A percentile compares a stretch with the other conserved stretches of the same genome.
Conservation (phyloP, 2,329 filamentous ascomycete species). For the Escovopsis sp. region DNA sequence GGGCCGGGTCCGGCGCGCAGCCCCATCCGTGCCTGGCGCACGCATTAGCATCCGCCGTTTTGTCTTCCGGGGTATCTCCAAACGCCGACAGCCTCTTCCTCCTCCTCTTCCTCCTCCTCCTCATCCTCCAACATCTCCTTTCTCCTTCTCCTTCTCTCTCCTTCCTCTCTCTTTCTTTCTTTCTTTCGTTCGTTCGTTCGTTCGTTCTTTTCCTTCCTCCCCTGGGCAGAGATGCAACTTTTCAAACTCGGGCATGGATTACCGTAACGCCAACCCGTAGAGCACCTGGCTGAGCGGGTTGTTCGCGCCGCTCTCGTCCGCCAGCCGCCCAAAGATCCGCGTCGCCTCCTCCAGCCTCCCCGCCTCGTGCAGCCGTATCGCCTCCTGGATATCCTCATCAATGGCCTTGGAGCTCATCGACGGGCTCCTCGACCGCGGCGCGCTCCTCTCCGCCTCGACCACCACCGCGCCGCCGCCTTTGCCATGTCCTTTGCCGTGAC, state of each 20-base stretch:
- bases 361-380: constrained; percentile 82
- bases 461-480: constrained; percentile 7
- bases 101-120: background rate
- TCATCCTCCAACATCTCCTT: background rate
- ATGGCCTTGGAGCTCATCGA: constrained; percentile 26
- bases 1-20: constrained; percentile 53
- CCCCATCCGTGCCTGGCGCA: constrained; percentile 76
- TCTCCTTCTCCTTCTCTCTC: background rate
- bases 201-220: too few relatives aligned
- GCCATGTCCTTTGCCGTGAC: too few relatives aligned
- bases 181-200: too few relatives aligned
- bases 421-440: constrained; percentile 7
- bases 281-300: constrained; percentile 92
- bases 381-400: constrained; percentile 73
- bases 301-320: constrained; percentile 70
- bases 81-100: too few relatives aligned
- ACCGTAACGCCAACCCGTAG: constrained; percentile 83
- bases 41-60: too few relatives aligned
- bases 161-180: too few relatives aligned
- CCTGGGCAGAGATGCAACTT: background rate
- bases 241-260: constrained; percentile 18
- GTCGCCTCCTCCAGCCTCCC: constrained; percentile 71
- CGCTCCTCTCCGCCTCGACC: too few relatives aligned
- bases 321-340: constrained; percentile 69
- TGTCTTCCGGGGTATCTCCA: too few relatives aligned